Percentiles rank a stretch among this genome's conserved stretches.
These are phyloP conservation scores for Ganoderma sp. DNA, from an alignment of 1,284 basidiomycete species.

Conservation along the genomic window DNA sequence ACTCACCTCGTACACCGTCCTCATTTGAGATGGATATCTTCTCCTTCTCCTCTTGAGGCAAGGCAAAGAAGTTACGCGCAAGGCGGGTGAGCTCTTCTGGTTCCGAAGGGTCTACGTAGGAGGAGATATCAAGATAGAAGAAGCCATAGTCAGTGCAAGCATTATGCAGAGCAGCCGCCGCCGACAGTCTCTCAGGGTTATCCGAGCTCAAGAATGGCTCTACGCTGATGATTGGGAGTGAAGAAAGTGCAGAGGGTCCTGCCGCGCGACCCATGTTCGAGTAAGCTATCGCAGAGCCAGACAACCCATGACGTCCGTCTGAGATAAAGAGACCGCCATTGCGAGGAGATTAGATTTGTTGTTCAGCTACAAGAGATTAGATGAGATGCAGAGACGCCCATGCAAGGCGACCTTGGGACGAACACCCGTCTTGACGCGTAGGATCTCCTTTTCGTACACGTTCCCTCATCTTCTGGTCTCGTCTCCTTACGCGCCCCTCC, in stretches of 20 bases:
- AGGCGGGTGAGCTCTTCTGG: slow-evolving; percentile 69
- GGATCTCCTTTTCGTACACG: slow-evolving; percentile 24
- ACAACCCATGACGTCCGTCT: background rate
- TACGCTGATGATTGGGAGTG: slow-evolving; percentile 50
- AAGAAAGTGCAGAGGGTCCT: slow-evolving; percentile 17
- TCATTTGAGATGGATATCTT: slow-evolving; percentile 65
- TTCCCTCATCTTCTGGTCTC: slow-evolving; percentile 13
- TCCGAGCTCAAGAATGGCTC: slow-evolving; percentile 55
- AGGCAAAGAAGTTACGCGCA: slow-evolving; percentile 73
- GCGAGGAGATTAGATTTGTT: slow-evolving; percentile 16
- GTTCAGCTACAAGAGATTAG: slow-evolving; percentile 15
- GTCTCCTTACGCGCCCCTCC: slow-evolving; percentile 10
- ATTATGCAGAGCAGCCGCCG: slow-evolving; percentile 66
- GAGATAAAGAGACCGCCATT: background rate
- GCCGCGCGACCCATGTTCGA: slow-evolving; percentile 12
- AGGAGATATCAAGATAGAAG: slow-evolving; percentile 81
- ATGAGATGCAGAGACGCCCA: slow-evolving; percentile 29
- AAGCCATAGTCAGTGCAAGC: slow-evolving; percentile 84
- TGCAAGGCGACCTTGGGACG: slow-evolving; percentile 9
- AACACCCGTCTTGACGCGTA: slow-evolving; percentile 30
- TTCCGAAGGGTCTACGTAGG: slow-evolving; percentile 60
- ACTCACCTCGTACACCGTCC: slow-evolving; percentile 76
- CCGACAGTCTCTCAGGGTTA: slow-evolving; percentile 48
- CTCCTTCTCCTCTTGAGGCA: slow-evolving; percentile 78
- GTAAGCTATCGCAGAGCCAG: background rate